phyloP scores from a whole-genome alignment of 495 filamentous ascomycete genomes.

The Copromyces sp. region DNA sequence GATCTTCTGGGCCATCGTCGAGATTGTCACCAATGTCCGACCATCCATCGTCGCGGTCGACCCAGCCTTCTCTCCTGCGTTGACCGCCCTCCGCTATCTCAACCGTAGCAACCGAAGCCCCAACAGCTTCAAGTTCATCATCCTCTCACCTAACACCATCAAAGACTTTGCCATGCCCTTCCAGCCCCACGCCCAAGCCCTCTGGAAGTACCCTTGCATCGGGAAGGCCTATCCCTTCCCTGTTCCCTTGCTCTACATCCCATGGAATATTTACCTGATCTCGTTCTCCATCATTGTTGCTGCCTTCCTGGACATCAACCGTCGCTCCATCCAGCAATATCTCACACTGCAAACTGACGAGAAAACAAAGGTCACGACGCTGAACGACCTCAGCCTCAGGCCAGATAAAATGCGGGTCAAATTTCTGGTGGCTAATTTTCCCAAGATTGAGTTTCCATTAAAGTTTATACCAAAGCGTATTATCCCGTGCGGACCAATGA shows the following conservation, averaged over 20 bases:
- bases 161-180: conserved; percentile 24
- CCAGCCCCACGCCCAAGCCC: conserved; percentile 24
- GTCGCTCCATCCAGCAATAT: conserved; percentile 6
- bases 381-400: conserved; percentile 11
- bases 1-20: conserved; percentile 35
- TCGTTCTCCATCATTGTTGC: conserved; percentile 10
- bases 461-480: conserved; percentile 32
- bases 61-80: conserved; percentile 38
- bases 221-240: conserved; percentile 11
- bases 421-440: conserved; percentile 18
- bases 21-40: conserved; percentile 30
- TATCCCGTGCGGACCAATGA: conserved; percentile 41
- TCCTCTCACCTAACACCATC: conserved; percentile 34
- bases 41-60: conserved; percentile 40
- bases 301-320: conserved; percentile 10
- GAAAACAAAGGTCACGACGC: conserved; percentile 9
- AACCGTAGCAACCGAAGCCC: neutral
- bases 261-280: conserved; percentile 14
- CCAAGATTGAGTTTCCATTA: conserved; percentile 23
- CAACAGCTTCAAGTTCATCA: conserved; percentile 18
- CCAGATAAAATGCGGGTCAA: neutral
- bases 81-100: conserved; percentile 35
- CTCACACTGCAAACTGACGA: neutral
- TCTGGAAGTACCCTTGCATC: conserved; percentile 29
- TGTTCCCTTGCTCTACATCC: conserved; percentile 5